phyloP scores from a whole-genome alignment of 2,329 filamentous ascomycete genomes.

The Cytospora chrysosperma region DNA sequence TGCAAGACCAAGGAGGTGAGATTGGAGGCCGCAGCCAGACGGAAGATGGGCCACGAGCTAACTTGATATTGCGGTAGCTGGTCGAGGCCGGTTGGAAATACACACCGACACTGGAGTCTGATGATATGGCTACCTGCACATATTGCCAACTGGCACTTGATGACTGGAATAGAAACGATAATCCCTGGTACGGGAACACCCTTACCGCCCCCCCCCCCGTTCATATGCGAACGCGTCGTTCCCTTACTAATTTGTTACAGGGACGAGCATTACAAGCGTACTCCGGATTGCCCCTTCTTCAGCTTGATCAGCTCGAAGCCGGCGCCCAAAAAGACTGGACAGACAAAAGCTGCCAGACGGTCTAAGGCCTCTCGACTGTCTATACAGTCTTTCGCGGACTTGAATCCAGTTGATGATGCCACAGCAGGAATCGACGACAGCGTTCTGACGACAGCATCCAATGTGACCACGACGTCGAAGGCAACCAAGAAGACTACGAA shows the following conservation, averaged over 20 bases:
- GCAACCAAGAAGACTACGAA: conserved; percentile 51
- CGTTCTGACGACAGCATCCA: conserved; percentile 58
- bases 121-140: conserved; percentile 86
- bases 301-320: conserved; percentile 59
- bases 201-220: no score
- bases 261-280: conserved; percentile 81
- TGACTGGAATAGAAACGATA: conserved; percentile 91
- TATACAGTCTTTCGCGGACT: conserved; percentile 55
- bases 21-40: not conserved
- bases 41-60: not conserved
- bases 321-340: conserved; percentile 54
- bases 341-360: conserved; percentile 52
- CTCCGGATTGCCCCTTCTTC: conserved; percentile 82
- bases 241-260: conserved; percentile 43
- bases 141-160: conserved; percentile 90
- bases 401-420: conserved; percentile 47
- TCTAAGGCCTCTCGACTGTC: conserved; percentile 72
- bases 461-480: conserved; percentile 45
- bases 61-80: conserved; percentile 61
- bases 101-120: conserved; percentile 76
- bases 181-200: conserved; percentile 71
- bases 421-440: conserved; percentile 56
- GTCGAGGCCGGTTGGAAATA: conserved; percentile 93
- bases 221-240: not conserved
- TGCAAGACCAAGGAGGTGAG: conserved; percentile 83